Percentiles rank a stretch among this genome's conserved stretches.
Evolutionary conservation across 305 asterid genomes (phyloP).

Genomic region (Rubia peregrina): DNA sequence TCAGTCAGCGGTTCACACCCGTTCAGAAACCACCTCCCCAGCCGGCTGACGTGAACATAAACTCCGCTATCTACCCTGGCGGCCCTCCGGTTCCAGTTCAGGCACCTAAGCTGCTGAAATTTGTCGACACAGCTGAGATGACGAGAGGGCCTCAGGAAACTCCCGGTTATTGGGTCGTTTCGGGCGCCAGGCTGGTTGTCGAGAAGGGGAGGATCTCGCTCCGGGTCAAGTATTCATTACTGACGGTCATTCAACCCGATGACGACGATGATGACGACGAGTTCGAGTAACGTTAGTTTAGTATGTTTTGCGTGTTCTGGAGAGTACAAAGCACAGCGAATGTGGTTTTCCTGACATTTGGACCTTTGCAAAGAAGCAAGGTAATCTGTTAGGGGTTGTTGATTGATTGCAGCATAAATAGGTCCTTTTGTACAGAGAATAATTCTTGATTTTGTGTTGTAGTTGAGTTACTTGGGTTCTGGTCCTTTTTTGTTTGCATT

Average conservation of each 20-base stretch:
- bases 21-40: slow-evolving; percentile 72
- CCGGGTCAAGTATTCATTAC: slow-evolving; percentile 70
- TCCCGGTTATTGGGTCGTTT: slow-evolving; percentile 97
- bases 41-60: slow-evolving; percentile 86
- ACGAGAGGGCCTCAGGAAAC: slow-evolving; percentile 88
- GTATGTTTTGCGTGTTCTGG: slow-evolving; percentile 8
- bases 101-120: slow-evolving; percentile 69
- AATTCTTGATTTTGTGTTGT: not conserved
- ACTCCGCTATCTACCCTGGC: slow-evolving; percentile 90
- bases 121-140: slow-evolving; percentile 91
- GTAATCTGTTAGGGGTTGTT: not conserved
- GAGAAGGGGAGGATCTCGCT: slow-evolving; percentile 85
- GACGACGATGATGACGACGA: slow-evolving; percentile 79
- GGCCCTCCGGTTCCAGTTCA: slow-evolving; percentile 85
- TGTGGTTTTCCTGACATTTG: not conserved
- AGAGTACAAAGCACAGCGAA: slow-evolving; percentile 12
- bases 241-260: slow-evolving; percentile 66
- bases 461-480: not conserved
- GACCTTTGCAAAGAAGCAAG: slow-evolving; percentile 14
- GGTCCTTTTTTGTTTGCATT: not conserved
- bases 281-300: slow-evolving; percentile 23
- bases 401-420: not conserved
- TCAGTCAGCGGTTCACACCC: slow-evolving; percentile 78
- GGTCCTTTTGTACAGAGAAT: not conserved
- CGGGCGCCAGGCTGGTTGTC: slow-evolving; percentile 87